Evolutionary conservation across 2,329 filamentous ascomycete genomes (phyloP).

Genomic region (Aspergillus oerlinghausenensis): DNA sequence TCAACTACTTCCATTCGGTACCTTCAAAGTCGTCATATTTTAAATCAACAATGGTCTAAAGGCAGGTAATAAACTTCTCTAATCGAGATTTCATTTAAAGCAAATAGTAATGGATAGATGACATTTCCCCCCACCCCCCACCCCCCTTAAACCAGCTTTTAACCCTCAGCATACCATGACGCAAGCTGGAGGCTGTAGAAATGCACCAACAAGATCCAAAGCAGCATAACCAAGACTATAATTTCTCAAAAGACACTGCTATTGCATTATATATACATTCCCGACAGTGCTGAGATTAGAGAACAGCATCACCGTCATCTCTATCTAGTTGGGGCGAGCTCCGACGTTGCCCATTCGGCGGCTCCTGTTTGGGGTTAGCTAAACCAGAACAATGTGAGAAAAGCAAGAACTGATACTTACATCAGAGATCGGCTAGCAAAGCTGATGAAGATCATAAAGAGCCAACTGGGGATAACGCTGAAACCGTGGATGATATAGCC

Average conservation of each 20-base stretch:
- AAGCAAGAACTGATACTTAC: conserved; percentile 39
- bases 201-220: conserved; percentile 1
- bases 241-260: conserved; percentile 12
- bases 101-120: neutral
- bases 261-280: conserved; percentile 35
- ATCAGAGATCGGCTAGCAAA: conserved; percentile 59
- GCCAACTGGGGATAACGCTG: conserved; percentile 57
- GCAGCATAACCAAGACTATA: conserved; percentile 12
- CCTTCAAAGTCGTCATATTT: too few species aligned
- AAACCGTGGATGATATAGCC: conserved; percentile 56
- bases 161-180: neutral
- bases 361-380: conserved; percentile 19
- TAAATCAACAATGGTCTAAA: neutral
- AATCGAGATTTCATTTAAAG: neutral
- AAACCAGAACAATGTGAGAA: neutral
- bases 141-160: neutral
- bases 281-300: conserved; percentile 12
- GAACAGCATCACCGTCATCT: conserved; percentile 7
- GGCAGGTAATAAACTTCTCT: neutral
- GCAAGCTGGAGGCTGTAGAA: neutral
- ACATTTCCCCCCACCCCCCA: too few species aligned
- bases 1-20: neutral
- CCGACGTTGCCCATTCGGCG: conserved; percentile 25
- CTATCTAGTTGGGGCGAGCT: conserved; percentile 19
- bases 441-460: conserved; percentile 60